Conservation (phyloP, 225 moss, liverwort and hornwort genomes). For the Polytrichum formosum region DNA sequence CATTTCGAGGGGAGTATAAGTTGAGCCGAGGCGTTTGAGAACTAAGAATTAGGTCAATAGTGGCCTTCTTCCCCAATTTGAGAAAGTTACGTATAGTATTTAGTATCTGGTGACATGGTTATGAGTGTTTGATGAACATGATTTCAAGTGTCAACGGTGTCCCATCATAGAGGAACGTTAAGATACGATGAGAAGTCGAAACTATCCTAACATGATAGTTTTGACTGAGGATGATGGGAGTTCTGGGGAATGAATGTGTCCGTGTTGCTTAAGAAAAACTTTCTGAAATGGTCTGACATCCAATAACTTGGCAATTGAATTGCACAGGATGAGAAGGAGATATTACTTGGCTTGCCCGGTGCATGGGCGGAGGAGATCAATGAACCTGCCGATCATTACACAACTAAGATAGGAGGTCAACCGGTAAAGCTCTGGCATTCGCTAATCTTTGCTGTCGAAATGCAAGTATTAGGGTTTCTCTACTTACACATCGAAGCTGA, state of each 20-base stretch:
- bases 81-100: no score
- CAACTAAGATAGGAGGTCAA: conserved; percentile 86
- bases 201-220: background rate
- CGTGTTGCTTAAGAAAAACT: background rate
- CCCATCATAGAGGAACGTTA: no score
- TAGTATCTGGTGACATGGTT: no score
- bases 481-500: conserved; percentile 6
- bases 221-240: background rate
- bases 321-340: conserved; percentile 41
- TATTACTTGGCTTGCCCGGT: conserved; percentile 79
- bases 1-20: no score
- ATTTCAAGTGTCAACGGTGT: no score
- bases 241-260: conserved; percentile 1
- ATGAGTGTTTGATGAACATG: no score
- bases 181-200: no score
- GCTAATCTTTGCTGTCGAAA: background rate
- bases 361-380: conserved; percentile 69
- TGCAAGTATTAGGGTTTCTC: background rate
- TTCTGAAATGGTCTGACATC: conserved; percentile 15
- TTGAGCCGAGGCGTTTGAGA: no score
- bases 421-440: conserved; percentile 36
- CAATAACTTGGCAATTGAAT: background rate
- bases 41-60: no score
- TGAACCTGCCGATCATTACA: conserved; percentile 76
- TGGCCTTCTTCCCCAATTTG: no score